Base-by-base conservation (phyloP, 2,329 filamentous ascomycete genomes). In the Fusarium equiseti region DNA sequence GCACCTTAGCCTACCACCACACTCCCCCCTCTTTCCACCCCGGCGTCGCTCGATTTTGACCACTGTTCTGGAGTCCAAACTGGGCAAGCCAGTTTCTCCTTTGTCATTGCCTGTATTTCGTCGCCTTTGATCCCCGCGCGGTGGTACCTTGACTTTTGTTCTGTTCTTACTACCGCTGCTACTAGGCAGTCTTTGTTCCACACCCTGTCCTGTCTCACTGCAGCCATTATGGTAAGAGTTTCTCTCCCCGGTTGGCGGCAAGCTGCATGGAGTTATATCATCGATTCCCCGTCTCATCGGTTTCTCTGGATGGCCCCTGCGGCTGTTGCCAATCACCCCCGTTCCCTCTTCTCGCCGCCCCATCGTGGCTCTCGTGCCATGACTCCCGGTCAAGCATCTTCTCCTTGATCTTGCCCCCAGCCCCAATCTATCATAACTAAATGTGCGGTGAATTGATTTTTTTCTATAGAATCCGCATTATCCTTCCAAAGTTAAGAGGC, bases 211-310 rank as follows among this genome's bases (percentile, higher is more conserved):
- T 79, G 75, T 79, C 75, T 79, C 74, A 76, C 77, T 78, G 78
- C 78, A 79, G 77, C 79, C 78, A 83, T 79, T 77, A 86, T 86
- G 84, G 84, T 86, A 85, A 85, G 84, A 78, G 72, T 73, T 77
- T 77, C 77, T 73, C 75, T 80, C 73, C 75, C 77, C 76, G 78
- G 74, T 77, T 77, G 73, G 76, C 80, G 82, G 82, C 78, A 81
- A 78, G 77, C 77, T 83, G 81, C 82, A 84, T 82, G 78, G 77
- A 60, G 75, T 79, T 83, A 82, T 82, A 81, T 83, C 78, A 82
- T 78, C 76, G 76, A 77, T 77, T 73, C 72, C 73, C 72, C 75
- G 78, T 72, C 76, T 73, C 74, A 67, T 76, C 73, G 70, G 60
- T 73, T 65, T 66, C 65, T 72, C 75, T 72, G 71, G 44, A 71